Evolutionary conservation across 2,329 filamentous ascomycete genomes (phyloP), one percentile per base, ranked within the genome.

Genomic region (Diaporthe amygdali): DNA sequence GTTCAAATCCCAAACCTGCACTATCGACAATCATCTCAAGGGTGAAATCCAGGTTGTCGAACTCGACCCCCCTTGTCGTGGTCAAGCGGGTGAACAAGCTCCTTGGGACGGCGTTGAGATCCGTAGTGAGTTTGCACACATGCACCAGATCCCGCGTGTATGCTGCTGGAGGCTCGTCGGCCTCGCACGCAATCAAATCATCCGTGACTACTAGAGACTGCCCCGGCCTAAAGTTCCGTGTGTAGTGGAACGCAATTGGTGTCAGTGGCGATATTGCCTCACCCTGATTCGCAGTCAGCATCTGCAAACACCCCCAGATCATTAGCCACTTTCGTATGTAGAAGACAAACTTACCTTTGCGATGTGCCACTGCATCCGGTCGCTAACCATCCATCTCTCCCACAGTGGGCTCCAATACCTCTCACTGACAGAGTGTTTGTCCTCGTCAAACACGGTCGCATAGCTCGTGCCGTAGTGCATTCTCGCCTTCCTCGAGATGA

Each of bases 311-410:
- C 44, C 12, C 17, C 39, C 25, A 7, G 30, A 9, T 17, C n/a
- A n/a, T 10, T 10, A 4, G 34, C 49, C 10, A 37, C 12, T 22
- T 5, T 15, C 27, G 17, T 9, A 34, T 17, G 30, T 17, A 12
- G 17, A 20, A n/a, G 5, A 15, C 22, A 27, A n/a, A 25, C 85
- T 75, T 76, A 91, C 92, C 87, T 94, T 94, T 73, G 90, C 89
- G 78, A 95, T 94, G 80, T 95, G 93, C 93, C 93, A 95, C 81
- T 94, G 92, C 92, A 96, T 95, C 59, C 93, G 87, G 79, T 95
- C 92, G 55, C 88, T 91, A 8, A 95, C 93, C 92, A 94, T 95
- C 92, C 92, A 95, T 61, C 92, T 82, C 82, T 95, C 92, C 92
- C 92, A 94, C 30, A 95, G 80, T 7, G 92, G 92, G 74, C 90